Evolutionary conservation across 129 eudicot genomes (phyloP), one percentile per base, ranked within the genome.

Genomic region (Solidago caesia): DNA sequence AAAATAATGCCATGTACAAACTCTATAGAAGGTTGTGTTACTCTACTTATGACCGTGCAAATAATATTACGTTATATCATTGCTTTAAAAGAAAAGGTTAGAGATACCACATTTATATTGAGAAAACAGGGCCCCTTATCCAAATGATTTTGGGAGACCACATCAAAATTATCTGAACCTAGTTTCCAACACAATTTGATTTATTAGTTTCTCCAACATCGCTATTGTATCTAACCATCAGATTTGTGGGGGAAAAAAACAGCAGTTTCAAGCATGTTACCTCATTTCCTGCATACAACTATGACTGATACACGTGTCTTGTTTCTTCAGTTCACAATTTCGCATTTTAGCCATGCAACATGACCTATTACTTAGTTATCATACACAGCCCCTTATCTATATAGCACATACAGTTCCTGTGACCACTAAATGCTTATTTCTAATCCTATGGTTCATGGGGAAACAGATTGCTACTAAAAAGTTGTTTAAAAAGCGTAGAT

Each of bases 1-100:
- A 0, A 33, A 1, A 33, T 33, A 33, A 3, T 33, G 3, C 39
- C 39, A 33, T 33, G 0, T 1, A 33, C 39, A 33, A 33, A 33
- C 39, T 33, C 39, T 33, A 33, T 33, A 33, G 2, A 33, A 33
- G 39, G 39, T 0, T 33, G 39, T 33, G 39, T 33, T 33, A 33
- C 39, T 33, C 39, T 10, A 56, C 7, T 27, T 69, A 69, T 48
- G 73, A 33, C 46, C 57, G 44, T 4, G 46, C 60, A 27, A 25
- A 49, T 29, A 48, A 26, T 48, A 21, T 68, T 47, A 47, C 27
- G 5, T 27, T 27, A 68, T 27, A 52, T 69, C 27, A 25, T 13
- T 69, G 61, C 15, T 68, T 67, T 49, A 33, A 7, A 49, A 48
- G 61, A 49, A 26, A 69, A 69, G 59, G 26, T 29, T 69, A 29